Evolutionary conservation across 169 alveolate genomes (phyloP).

Genomic region (Plasmodium malariae): DNA sequence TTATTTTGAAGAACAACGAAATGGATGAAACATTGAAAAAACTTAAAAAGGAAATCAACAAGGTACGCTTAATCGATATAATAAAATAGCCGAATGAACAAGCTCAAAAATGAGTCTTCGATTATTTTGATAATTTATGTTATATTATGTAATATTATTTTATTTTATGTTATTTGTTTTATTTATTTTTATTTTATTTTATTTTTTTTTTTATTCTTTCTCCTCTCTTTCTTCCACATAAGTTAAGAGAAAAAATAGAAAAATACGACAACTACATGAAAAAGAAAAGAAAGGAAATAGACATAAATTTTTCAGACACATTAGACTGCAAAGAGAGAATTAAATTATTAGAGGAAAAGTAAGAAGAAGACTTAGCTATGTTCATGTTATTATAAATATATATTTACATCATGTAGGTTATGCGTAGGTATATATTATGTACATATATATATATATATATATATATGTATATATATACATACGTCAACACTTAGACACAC

Average conservation of each 20-base stretch:
- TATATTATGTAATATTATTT: not conserved
- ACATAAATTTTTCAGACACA: constrained; percentile 62
- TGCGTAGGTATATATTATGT: not conserved
- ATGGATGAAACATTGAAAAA: constrained; percentile 62
- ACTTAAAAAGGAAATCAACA: constrained; percentile 51
- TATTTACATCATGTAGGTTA: not conserved
- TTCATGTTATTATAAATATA: too few species aligned
- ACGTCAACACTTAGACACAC: too few species aligned
- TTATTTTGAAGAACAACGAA: constrained; percentile 32
- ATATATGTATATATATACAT: not conserved
- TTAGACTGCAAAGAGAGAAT: constrained; percentile 68
- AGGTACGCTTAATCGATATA: constrained; percentile 44
- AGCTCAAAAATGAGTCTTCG: too few species aligned
- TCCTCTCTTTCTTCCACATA: not conserved
- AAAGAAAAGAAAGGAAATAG: constrained; percentile 70
- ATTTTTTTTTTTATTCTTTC: not conserved
- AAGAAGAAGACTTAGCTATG: too few species aligned
- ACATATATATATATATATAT: not conserved
- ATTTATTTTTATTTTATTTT: not conserved
- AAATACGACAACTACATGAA: constrained; percentile 66
- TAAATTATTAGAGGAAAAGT: constrained; percentile 58
- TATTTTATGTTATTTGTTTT: too few species aligned
- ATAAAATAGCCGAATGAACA: too few species aligned
- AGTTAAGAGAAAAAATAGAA: constrained; percentile 60
- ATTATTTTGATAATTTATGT: too few species aligned